Percentiles rank a stretch among this genome's conserved stretches.
Evolutionary conservation across 495 filamentous ascomycete species (phyloP).

Genomic region (Penicillium macrosclerotiorum): DNA sequence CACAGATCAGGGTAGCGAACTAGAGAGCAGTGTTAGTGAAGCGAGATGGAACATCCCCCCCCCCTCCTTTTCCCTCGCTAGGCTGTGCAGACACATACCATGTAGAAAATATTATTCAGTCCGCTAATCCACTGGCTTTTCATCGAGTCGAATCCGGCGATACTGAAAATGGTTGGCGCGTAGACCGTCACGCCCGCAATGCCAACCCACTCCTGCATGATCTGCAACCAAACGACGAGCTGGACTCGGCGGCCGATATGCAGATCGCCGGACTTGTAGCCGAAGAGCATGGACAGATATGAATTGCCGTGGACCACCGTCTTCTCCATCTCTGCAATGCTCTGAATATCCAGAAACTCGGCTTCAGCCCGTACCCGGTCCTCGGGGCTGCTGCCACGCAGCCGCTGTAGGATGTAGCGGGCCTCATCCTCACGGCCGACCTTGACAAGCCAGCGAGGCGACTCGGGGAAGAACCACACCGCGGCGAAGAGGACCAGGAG

Average conservation of each 20-base stretch:
- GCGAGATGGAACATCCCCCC: too few species aligned
- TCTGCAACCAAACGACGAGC: slow-evolving; percentile 69
- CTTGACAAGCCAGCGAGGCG: slow-evolving; percentile 63
- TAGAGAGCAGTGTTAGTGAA: slow-evolving; percentile 10
- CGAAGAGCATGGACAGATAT: slow-evolving; percentile 64
- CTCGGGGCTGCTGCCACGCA: slow-evolving; percentile 57
- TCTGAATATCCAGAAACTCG: slow-evolving; percentile 63
- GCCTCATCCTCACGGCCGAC: slow-evolving; percentile 61
- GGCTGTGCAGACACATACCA: slow-evolving; percentile 21
- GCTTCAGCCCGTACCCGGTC: slow-evolving; percentile 53
- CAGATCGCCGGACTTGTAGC: slow-evolving; percentile 58
- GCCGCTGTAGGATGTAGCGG: slow-evolving; percentile 58
- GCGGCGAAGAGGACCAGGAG: slow-evolving; percentile 47
- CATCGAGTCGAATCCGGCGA: slow-evolving; percentile 58
- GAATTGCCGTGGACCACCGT: slow-evolving; percentile 49
- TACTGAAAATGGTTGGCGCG: slow-evolving; percentile 64
- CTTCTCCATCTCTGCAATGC: slow-evolving; percentile 56
- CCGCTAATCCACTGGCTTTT: slow-evolving; percentile 68
- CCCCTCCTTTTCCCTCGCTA: too few species aligned
- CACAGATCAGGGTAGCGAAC: slow-evolving; percentile 61
- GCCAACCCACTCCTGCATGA: slow-evolving; percentile 72
- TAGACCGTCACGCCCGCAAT: slow-evolving; percentile 71
- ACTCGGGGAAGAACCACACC: slow-evolving; percentile 66
- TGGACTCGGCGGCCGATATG: slow-evolving; percentile 66
- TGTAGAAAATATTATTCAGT: slow-evolving; percentile 67